phyloP scores from a whole-genome alignment of 352 stramenopile species.

The Aphanomyces cochlioides region DNA sequence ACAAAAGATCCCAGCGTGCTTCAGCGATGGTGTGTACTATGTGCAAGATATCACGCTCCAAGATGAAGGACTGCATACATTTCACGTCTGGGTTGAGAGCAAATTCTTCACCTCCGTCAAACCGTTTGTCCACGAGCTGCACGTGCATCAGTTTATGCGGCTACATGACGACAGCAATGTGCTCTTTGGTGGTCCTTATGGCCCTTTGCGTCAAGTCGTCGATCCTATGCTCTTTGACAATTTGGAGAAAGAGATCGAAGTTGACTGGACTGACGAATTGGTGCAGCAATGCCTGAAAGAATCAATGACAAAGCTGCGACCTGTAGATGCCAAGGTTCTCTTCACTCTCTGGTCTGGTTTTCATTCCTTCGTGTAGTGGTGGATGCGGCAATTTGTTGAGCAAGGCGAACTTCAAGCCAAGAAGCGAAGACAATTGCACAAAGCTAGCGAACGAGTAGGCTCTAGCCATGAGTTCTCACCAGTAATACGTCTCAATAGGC shows the following conservation, averaged over 20 bases:
- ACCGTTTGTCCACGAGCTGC: constrained; percentile 9
- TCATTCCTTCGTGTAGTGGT: constrained; percentile 11
- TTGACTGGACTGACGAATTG: constrained; percentile 3
- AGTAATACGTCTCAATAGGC: too few relatives aligned
- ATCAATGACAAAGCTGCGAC: constrained; percentile 7
- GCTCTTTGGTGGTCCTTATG: constrained; percentile 22
- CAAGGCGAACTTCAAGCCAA: constrained; percentile 26
- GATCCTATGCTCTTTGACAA: neutral
- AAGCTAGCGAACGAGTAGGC: constrained; percentile 2
- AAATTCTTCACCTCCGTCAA: neutral
- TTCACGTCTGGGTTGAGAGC: constrained; percentile 14
- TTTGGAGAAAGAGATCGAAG: neutral
- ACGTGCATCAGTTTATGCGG: constrained; percentile 28
- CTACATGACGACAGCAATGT: constrained; percentile 7
- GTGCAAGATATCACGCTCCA: constrained; percentile 25
- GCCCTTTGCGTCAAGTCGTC: constrained; percentile 1
- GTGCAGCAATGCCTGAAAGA: neutral
- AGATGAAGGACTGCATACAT: constrained; percentile 28
- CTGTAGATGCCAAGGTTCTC: constrained; percentile 16
- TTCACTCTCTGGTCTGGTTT: neutral
- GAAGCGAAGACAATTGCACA: constrained; percentile 25
- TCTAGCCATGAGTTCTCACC: neutral
- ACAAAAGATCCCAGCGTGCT: neutral
- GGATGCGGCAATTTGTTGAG: constrained; percentile 11
- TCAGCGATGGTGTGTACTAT: constrained; percentile 28